Base-by-base conservation (phyloP, 305 asterid species). In the Fraxinus paxiana region DNA sequence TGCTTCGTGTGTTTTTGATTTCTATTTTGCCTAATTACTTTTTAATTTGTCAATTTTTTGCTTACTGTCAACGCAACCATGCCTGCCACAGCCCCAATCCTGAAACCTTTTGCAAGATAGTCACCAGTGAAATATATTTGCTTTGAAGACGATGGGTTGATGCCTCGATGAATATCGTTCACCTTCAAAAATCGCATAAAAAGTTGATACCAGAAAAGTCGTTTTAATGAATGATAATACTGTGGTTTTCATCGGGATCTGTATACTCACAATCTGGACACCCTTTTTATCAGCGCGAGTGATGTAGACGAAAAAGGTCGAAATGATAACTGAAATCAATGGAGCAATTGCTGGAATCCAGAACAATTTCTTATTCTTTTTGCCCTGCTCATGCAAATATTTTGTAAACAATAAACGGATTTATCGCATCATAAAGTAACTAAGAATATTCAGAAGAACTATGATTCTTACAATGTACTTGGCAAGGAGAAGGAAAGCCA, bases 301-400 rank as follows among this genome's bases (percentile, higher is more conserved):
- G 80, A 95, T 88, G 83, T 59, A 93, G 5, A 95, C 98, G 10
- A 77, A 90, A 79, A 95, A 86, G 63, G 98, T 95, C 28, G 97
- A 82, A 15, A 95, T 70, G 86, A 93, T 81, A 17, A 93, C 97
- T 0, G 98, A 93, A 54, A 90, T 76, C 90, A 95, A 78, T 2
- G 98, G 98, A 48, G 97, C 97, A 69, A 92, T 89, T 80, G 98
- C 98, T 73, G 98, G 83, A 80, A 95, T 22, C 98, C 97, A 93
- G 69, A 93, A 95, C 8, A 88, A 26, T 72, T 90, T 95, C 88
- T 81, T 90, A 81, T 91, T 85, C 89, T 59, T 94, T 82, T 92
- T 93, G 38, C 97, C 97, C 98, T 94, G 85, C 59, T 75, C 56
- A 43, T 77, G n/a, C 7, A 41, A 5, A 80, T 61, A 77, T 33